A percentile compares a stretch with the other conserved stretches of the same genome.
Conservation (phyloP, 495 filamentous ascomycete species). For the Chaetomium tenue region DNA sequence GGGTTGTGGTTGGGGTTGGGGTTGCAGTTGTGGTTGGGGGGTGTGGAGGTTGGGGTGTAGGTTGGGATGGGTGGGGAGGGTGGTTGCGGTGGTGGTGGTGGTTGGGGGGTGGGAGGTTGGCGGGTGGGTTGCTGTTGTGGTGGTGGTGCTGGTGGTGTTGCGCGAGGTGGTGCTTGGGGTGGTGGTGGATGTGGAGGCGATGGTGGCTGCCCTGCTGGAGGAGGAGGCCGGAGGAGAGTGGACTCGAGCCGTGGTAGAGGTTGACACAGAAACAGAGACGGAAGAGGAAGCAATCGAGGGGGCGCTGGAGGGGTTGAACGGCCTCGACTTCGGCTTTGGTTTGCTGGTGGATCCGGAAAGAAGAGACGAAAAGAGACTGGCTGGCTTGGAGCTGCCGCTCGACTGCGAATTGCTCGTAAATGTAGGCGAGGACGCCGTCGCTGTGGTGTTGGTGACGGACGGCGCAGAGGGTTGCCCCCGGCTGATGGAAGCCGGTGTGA, state of each 20-base stretch:
- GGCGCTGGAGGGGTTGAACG: background rate
- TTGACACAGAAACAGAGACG: slow-evolving; percentile 10
- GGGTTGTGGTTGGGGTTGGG: slow-evolving; percentile 15
- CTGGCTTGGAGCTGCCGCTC: background rate
- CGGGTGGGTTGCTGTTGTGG: background rate
- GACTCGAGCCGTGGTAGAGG: background rate
- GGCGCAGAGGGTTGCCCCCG: slow-evolving; percentile 16
- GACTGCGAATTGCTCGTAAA: background rate
- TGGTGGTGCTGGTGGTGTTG: slow-evolving; percentile 7
- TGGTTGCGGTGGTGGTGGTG: background rate
- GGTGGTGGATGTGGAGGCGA: slow-evolving; percentile 9
- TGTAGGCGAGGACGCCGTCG: slow-evolving; percentile 8
- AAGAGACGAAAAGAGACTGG: slow-evolving; percentile 15
- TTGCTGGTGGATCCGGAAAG: background rate
- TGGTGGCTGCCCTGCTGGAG: background rate
- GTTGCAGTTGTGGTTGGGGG: background rate
- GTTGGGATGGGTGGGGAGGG: background rate
- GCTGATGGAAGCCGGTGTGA: background rate
- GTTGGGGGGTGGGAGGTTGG: background rate
- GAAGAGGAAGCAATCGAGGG: slow-evolving; percentile 6
- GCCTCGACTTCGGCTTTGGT: background rate
- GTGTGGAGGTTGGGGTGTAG: background rate
- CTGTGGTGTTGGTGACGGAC: slow-evolving; percentile 15
- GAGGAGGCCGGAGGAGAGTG: background rate
- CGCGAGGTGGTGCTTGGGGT: background rate